Percentiles rank a stretch among this genome's conserved stretches.
These are phyloP conservation scores for Rehmannia glutinosa DNA, from an alignment of 257 asterid genomes.

Conservation along the genomic window DNA sequence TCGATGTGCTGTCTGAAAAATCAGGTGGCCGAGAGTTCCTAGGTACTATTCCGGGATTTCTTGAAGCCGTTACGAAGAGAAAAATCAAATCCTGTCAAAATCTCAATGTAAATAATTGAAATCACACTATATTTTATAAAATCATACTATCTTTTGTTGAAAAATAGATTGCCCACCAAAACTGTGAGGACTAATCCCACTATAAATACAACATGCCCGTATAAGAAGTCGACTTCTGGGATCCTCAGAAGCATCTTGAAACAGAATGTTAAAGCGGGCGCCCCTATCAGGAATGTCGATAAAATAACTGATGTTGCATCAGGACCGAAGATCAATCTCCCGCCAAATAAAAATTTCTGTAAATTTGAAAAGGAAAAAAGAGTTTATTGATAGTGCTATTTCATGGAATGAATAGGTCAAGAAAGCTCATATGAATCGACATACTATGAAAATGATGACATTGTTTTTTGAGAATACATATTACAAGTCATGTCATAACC, in stretches of 20 bases:
- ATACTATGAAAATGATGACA: no score
- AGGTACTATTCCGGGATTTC: conserved; percentile 83
- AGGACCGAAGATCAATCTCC: conserved; percentile 84
- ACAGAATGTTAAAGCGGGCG: conserved; percentile 72
- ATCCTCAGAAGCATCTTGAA: conserved; percentile 42
- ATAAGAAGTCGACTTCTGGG: conserved; percentile 30
- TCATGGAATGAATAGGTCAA: neutral
- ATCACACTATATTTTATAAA: neutral
- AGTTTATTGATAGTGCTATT: neutral
- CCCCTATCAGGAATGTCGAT: conserved; percentile 58
- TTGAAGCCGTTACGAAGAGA: conserved; percentile 74
- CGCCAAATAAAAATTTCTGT: conserved; percentile 82
- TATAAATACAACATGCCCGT: conserved; percentile 43
- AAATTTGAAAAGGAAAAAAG: neutral
- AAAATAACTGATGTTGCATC: conserved; percentile 59
- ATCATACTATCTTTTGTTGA: neutral
- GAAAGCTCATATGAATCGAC: no score
- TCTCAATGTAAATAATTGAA: no score
- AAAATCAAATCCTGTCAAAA: conserved; percentile 57
- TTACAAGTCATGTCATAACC: no score
- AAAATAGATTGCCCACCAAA: conserved; percentile 43
- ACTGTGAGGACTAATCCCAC: conserved; percentile 54
- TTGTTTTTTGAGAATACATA: no score
- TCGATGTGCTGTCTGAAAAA: conserved; percentile 26
- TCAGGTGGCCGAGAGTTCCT: conserved; percentile 62